Evolutionary conservation across 2,329 filamentous ascomycete species (phyloP), one percentile per base, ranked within the genome.

Genomic region (Colletotrichum ledebouriae): DNA sequence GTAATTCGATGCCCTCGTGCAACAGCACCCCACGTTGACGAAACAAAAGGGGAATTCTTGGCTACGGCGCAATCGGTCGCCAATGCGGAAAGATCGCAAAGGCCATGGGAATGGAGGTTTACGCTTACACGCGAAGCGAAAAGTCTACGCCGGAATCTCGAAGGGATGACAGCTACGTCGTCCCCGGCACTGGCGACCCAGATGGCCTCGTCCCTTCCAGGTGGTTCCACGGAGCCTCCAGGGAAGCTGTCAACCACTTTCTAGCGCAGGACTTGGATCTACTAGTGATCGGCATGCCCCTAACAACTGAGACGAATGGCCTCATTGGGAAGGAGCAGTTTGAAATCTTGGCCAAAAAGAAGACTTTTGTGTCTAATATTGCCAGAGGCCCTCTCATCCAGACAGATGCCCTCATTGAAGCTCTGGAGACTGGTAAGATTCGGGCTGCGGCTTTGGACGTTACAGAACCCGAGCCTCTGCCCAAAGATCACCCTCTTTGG

Each of bases 401-500:
- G 46, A 76, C 76, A 0, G 75, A 83, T 10, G 89, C 86, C 0
- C 76, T 93, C 41, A 80, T 92, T 11, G 80, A 80, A 3, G 87
- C 89, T 0, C 77, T 93, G 7, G 73, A 79, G 29, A 65, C 72
- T 4, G 78, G 74, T 13, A 73, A 74, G 60, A 76, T 80, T 47
- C 53, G 80, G 15, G 91, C 90, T 11, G 91, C 91, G 0, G 90
- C 90, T 3, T 76, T 93, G 33, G 91, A 93, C 75, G 91, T 93
- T 0, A 89, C 90, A 1, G 90, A 93, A 70, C 91, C 90, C 0
- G 91, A 94, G 75, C 91, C 91, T 0, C 75, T 94, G 69, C 90
- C 90, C 0, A 73, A 79, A 12, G 86, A 89, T 25, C 86, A 90
- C 74, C 84, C 87, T 68, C 77, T 94, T 29, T 93, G 91, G 89